Percentiles rank a stretch among this genome's conserved stretches.
Evolutionary conservation across 2,329 filamentous ascomycete genomes (phyloP).

Genomic region (Geosmithia putterillii): DNA sequence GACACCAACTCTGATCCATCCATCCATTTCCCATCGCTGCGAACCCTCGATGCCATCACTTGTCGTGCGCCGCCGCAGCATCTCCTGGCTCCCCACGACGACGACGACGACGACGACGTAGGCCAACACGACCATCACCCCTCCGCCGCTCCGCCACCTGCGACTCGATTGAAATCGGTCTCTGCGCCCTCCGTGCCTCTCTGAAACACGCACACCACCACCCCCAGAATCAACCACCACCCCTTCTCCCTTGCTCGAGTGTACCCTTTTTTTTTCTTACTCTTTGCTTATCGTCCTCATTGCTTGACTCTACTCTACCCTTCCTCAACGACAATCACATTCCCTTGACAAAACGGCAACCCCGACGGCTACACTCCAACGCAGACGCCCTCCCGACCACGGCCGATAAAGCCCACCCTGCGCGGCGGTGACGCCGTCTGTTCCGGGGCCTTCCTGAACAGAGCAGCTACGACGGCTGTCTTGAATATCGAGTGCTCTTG

Average conservation of each 20-base stretch:
- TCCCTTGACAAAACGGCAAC: background rate
- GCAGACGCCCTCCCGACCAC: too few relatives aligned
- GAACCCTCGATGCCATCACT: too few relatives aligned
- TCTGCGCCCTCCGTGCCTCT: background rate
- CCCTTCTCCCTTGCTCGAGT: background rate
- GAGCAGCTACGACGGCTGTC: too few relatives aligned
- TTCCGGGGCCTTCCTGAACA: background rate
- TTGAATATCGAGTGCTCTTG: too few relatives aligned
- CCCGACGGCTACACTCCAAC: background rate
- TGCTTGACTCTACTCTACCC: background rate
- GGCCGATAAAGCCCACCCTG: too few relatives aligned
- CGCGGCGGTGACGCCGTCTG: constrained; percentile 2
- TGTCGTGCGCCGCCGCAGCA: background rate
- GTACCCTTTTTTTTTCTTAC: background rate
- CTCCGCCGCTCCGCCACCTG: constrained; percentile 2
- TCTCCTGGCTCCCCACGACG: background rate
- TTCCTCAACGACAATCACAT: background rate
- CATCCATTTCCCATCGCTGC: background rate
- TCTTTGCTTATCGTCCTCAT: background rate
- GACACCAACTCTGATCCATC: too few relatives aligned
- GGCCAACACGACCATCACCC: background rate
- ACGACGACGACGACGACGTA: constrained; percentile 1
- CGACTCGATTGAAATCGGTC: too few relatives aligned
- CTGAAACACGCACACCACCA: background rate
- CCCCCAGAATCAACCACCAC: background rate